Evolutionary conservation across 805 yeast species (phyloP).

Genomic region (Wickerhamiella dianesei): DNA sequence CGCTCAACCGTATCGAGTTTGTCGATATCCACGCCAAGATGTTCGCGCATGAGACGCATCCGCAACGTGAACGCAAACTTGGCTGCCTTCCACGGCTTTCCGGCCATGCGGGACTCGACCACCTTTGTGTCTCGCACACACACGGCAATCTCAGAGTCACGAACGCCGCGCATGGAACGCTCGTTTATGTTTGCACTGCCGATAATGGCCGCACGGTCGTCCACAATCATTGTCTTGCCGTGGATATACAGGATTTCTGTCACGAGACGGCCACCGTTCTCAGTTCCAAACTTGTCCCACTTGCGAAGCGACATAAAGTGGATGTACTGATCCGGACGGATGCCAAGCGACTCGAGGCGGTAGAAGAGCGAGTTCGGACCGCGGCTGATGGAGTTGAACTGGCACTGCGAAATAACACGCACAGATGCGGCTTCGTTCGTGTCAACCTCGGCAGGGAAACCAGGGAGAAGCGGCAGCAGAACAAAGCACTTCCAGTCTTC

Average conservation of each 20-base stretch:
- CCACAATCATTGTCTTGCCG: conserved; percentile 83
- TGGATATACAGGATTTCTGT: conserved; percentile 92
- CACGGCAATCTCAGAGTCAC: conserved; percentile 93
- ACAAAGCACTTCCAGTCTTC: conserved; percentile 82
- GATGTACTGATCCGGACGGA: conserved; percentile 78
- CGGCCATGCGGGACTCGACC: conserved; percentile 56
- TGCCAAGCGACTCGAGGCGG: conserved; percentile 61
- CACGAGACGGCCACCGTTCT: conserved; percentile 34
- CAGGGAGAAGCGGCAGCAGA: conserved; percentile 93
- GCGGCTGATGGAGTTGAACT: conserved; percentile 81
- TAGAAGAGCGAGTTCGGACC: conserved; percentile 83
- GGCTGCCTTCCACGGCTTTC: conserved; percentile 66
- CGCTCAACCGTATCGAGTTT: conserved; percentile 19
- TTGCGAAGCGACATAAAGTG: conserved; percentile 84
- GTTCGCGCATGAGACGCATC: conserved; percentile 90
- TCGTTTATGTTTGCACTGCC: conserved; percentile 98
- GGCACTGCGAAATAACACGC: conserved; percentile 92
- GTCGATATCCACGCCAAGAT: conserved; percentile 64
- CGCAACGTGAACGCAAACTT: conserved; percentile 82
- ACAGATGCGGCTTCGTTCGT: conserved; percentile 90
- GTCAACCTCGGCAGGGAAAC: conserved; percentile 87
- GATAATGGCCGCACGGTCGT: conserved; percentile 83
- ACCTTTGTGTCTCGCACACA: conserved; percentile 59
- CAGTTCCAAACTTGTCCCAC: conserved; percentile 82
- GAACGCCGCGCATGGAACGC: conserved; percentile 82